Evolutionary conservation across 306 rosid genomes (phyloP).

Genomic region (Acacia acuminata): DNA sequence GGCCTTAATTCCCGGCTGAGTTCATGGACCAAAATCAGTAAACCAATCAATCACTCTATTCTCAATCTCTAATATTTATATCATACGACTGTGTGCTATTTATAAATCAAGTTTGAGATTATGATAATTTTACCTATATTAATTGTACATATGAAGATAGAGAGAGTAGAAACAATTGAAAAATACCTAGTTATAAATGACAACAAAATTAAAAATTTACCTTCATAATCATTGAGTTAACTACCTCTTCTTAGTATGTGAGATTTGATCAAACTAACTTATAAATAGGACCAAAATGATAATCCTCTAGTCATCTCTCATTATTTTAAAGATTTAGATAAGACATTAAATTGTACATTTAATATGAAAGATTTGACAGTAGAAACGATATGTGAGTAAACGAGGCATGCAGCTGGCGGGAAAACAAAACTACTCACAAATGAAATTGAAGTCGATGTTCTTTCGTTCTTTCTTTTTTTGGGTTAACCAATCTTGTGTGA

Average conservation of each 20-base stretch:
- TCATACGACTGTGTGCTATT: not conserved
- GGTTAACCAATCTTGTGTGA: not conserved
- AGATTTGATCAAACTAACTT: too few species aligned
- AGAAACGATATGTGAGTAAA: not conserved
- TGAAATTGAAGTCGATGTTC: too few species aligned
- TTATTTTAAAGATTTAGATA: not conserved
- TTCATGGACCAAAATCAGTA: conserved; percentile 27
- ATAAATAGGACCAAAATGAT: too few species aligned
- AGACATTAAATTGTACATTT: not conserved
- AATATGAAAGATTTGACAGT: not conserved
- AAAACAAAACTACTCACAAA: not conserved
- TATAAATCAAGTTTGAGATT: too few species aligned
- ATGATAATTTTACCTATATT: too few species aligned
- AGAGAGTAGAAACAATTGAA: too few species aligned
- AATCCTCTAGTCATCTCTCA: not conserved
- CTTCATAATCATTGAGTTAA: too few species aligned
- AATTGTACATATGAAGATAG: too few species aligned
- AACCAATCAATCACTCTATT: not conserved
- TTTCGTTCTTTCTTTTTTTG: not conserved
- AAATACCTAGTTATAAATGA: too few species aligned
- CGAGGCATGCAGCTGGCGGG: not conserved
- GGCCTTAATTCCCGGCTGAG: conserved; percentile 37
- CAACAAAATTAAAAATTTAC: too few species aligned
- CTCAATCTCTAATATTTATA: not conserved
- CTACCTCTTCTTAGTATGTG: too few species aligned